Evolutionary conservation across 1,284 basidiomycete genomes (phyloP).

Genomic region (Coniferiporia sulphurascens): DNA sequence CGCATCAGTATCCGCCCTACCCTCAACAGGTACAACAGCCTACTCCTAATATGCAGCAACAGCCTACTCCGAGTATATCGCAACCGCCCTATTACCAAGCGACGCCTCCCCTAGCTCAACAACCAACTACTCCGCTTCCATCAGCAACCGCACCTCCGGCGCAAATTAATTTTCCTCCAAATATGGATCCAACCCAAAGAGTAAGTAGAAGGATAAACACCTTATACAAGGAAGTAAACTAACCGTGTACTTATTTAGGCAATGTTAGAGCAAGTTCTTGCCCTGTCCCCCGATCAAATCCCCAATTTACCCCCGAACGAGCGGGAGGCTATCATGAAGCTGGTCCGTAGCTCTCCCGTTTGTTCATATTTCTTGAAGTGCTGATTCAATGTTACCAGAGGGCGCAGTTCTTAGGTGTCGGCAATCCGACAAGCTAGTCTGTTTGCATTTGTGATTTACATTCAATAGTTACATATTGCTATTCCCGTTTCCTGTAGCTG

Average conservation of each 20-base stretch:
- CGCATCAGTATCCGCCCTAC: conserved; percentile 8
- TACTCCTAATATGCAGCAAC: conserved; percentile 19
- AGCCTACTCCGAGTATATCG: conserved; percentile 28
- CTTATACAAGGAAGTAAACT: not conserved
- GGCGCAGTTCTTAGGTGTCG: not conserved
- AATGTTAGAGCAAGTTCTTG: conserved; percentile 84
- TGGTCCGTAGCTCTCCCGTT: conserved; percentile 48
- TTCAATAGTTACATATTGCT: not conserved
- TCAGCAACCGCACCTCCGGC: conserved; percentile 29
- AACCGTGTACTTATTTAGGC: conserved; percentile 37
- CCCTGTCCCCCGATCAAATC: conserved; percentile 84
- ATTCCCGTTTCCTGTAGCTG: not conserved
- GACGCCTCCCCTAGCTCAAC: conserved; percentile 25
- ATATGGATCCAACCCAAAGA: conserved; percentile 31
- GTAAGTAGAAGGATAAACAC: conserved; percentile 21
- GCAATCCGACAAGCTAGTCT: not conserved
- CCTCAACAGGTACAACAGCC: conserved; percentile 30
- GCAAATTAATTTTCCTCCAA: conserved; percentile 24
- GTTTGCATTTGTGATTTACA: not conserved
- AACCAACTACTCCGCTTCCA: conserved; percentile 21
- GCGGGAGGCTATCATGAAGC: conserved; percentile 77
- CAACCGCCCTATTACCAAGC: conserved; percentile 44
- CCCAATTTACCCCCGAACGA: conserved; percentile 79
- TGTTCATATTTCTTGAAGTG: not conserved
- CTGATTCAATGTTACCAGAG: not conserved